phyloP scores from a whole-genome alignment of 2,329 filamentous ascomycete genomes.

The Beauveria brongniartii region DNA sequence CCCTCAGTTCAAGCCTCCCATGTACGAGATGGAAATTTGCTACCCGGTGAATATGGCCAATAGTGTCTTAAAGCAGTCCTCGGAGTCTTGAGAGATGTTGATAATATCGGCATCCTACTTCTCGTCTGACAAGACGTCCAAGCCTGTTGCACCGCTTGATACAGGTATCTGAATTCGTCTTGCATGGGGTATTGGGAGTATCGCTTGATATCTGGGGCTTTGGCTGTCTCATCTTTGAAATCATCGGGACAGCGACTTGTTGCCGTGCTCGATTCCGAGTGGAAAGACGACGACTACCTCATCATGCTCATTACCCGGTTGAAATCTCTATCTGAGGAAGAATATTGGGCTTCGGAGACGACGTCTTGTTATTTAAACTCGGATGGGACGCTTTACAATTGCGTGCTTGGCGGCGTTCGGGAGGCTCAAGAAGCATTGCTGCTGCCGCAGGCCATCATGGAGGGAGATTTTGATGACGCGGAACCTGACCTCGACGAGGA shows the following conservation, averaged over 20 bases:
- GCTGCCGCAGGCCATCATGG: conserved; percentile 18
- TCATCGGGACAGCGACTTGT: conserved; percentile 21
- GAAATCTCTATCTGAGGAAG: conserved; percentile 16
- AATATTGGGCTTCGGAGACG: conserved; percentile 18
- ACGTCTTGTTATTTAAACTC: conserved; percentile 21
- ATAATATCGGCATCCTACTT: conserved; percentile 17
- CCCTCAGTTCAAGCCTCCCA: conserved; percentile 21
- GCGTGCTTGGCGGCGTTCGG: conserved; percentile 16
- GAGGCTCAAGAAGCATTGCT: conserved; percentile 18
- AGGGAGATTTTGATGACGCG: conserved; percentile 21
- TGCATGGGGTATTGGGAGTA: neutral
- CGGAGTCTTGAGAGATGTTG: conserved; percentile 14
- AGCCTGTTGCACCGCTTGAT: neutral
- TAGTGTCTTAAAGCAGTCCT: conserved; percentile 29
- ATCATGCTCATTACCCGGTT: conserved; percentile 17
- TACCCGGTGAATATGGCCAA: conserved; percentile 33
- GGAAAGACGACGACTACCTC: conserved; percentile 16
- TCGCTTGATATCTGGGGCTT: conserved; percentile 23
- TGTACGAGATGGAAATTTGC: conserved; percentile 20
- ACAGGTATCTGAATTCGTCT: neutral
- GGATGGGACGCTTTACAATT: conserved; percentile 20
- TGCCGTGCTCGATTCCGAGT: conserved; percentile 15
- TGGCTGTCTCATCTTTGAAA: conserved; percentile 24
- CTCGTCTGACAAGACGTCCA: conserved; percentile 18
- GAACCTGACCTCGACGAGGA: conserved; percentile 17